These are phyloP conservation scores for Coniferiporia sulphurascens DNA, from an alignment of 1,284 basidiomycete species.

Conservation along the genomic window DNA sequence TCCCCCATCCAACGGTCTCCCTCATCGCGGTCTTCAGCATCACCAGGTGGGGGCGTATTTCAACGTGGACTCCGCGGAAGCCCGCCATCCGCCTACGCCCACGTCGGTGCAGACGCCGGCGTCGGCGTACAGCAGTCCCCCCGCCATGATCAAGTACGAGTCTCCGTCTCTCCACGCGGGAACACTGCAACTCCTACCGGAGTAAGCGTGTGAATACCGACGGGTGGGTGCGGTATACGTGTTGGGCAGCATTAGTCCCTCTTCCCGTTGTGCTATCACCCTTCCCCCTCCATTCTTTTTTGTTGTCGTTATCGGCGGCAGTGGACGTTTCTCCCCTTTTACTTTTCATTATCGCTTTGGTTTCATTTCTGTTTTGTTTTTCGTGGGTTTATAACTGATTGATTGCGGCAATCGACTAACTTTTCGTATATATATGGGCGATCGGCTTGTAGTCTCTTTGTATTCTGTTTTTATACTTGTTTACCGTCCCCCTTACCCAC, in stretches of 20 bases:
- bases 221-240: background rate
- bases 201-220: conserved; percentile 25
- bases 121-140: conserved; percentile 15
- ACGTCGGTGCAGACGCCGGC: conserved; percentile 22
- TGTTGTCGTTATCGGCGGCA: background rate
- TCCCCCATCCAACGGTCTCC: conserved; percentile 20
- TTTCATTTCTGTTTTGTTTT: too few relatives aligned
- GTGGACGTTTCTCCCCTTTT: too few relatives aligned
- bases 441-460: too few relatives aligned
- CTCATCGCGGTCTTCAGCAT: conserved; percentile 11
- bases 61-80: conserved; percentile 10
- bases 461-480: too few relatives aligned
- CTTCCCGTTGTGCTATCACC: background rate
- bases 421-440: too few relatives aligned
- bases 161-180: conserved; percentile 20
- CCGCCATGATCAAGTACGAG: conserved; percentile 29
- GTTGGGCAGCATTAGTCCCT: background rate
- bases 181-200: conserved; percentile 27
- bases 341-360: too few relatives aligned
- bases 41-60: conserved; percentile 7
- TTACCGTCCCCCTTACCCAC: too few relatives aligned
- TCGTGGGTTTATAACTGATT: too few relatives aligned
- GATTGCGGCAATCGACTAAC: too few relatives aligned
- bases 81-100: conserved; percentile 25
- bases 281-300: background rate